Base-by-base conservation (phyloP, 305 asterid genomes). In the Fraxinus ornus region DNA sequence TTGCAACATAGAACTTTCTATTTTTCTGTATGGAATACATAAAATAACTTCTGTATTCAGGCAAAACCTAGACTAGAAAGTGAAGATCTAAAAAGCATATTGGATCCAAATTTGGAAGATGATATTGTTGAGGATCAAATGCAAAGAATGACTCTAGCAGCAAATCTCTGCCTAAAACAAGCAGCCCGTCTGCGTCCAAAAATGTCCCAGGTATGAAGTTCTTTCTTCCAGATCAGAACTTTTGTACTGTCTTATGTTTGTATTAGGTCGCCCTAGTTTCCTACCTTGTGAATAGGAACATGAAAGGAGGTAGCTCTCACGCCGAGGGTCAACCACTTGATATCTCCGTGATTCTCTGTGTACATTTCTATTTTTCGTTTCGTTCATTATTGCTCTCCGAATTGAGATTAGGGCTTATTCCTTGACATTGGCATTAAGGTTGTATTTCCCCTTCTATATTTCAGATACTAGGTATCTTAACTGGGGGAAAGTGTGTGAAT, bases 121-220 rank as follows among this genome's bases (percentile, higher is more conserved):
- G 80, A 81, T 39, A 81, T 91, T 24, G 85, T 91, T 55, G 93
- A 87, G 80, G 88, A 81, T 80, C 89, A 91, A 85, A 84, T 88
- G 91, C 90, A 91, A 68, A 90, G 92, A 87, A 85, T 96, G 94
- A 93, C 87, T 84, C 81, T 80, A 60, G 98, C 98, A 44, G 97
- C 98, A 41, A 86, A 87, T 49, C 87, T 88, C 12, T 96, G 98
- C 83, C 93, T 96, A 74, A 93, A 93, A 83, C 99, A 91, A 84
- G 90, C 99, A 79, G 91, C 98, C 32, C 85, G 98, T 41, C 91
- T 90, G 74, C 99, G 99, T 47, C 98, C 98, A 66, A 88, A 91
- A 39, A 92, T 93, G 89, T 83, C 76, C 78, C 94, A 93, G 95
- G 99, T 94, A 89, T 21, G 70, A 60, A 60, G 13, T 60, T 60